Percentiles rank a stretch among this genome's conserved stretches.
Evolutionary conservation across 768 basidiomycete species (phyloP).

Genomic region (Tricholoma sp.): DNA sequence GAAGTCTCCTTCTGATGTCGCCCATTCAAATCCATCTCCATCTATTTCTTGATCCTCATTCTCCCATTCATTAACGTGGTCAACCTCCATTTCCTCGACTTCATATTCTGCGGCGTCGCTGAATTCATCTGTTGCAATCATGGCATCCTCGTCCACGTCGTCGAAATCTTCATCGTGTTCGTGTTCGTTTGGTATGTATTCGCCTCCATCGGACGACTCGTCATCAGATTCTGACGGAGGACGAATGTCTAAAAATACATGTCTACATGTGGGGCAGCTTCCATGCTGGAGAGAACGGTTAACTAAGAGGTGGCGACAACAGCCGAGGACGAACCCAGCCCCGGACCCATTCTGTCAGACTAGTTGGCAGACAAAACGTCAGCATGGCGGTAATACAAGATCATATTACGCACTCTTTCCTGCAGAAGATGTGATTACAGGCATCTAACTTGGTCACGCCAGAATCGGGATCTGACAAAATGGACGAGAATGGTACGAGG

Average conservation of each 20-base stretch:
- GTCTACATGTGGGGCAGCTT: slow-evolving; percentile 65
- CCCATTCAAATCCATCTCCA: slow-evolving; percentile 29
- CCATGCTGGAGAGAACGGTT: slow-evolving; percentile 46
- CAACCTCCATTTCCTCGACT: slow-evolving; percentile 35
- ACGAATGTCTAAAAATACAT: slow-evolving; percentile 50
- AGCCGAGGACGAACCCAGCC: slow-evolving; percentile 36
- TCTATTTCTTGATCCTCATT: slow-evolving; percentile 22
- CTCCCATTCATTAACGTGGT: slow-evolving; percentile 12
- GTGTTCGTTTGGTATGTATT: slow-evolving; percentile 57
- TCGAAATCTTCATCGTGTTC: slow-evolving; percentile 32
- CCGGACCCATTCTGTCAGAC: slow-evolving; percentile 64
- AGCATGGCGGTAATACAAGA: not conserved
- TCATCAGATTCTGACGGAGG: slow-evolving; percentile 50
- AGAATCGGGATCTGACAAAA: slow-evolving; percentile 31
- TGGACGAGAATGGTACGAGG: slow-evolving; percentile 42
- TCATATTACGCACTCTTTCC: slow-evolving; percentile 43
- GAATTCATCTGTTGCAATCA: slow-evolving; percentile 39
- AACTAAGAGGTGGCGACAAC: not conserved
- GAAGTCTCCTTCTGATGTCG: slow-evolving; percentile 39
- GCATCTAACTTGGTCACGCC: slow-evolving; percentile 54
- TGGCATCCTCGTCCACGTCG: slow-evolving; percentile 45
- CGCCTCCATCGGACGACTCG: slow-evolving; percentile 64
- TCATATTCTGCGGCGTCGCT: slow-evolving; percentile 33
- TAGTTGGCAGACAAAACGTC: slow-evolving; percentile 17
- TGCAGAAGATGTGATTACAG: slow-evolving; percentile 68